These are phyloP conservation scores for Monosporozyma siamensis DNA, from an alignment of 805 yeast species.

Conservation along the genomic window DNA sequence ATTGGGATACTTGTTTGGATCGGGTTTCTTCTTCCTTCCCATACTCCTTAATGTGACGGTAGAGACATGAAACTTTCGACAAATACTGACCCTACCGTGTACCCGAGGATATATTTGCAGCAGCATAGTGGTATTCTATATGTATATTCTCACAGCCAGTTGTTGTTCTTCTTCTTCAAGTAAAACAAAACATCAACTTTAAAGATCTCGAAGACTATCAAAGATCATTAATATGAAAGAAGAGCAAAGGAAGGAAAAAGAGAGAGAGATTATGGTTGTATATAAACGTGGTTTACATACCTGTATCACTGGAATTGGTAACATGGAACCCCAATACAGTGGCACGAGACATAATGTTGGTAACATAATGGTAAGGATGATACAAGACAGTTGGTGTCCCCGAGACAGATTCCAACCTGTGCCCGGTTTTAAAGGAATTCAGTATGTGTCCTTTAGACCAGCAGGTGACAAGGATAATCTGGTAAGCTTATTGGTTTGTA, in stretches of 20 bases:
- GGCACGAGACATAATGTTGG: constrained; percentile 77
- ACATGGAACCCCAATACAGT: constrained; percentile 55
- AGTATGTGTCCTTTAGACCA: constrained; percentile 4
- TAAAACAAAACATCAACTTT: too few relatives aligned
- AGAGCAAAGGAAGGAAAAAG: too few relatives aligned
- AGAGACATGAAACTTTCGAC: not conserved
- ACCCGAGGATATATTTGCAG: too few relatives aligned
- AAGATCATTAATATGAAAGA: too few relatives aligned
- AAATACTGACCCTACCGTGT: not conserved
- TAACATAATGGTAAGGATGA: constrained; percentile 40
- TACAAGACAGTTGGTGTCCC: constrained; percentile 20
- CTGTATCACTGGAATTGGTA: constrained; percentile 44
- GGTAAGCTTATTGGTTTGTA: not conserved
- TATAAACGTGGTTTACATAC: too few relatives aligned
- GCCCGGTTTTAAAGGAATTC: not conserved
- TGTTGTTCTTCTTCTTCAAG: too few relatives aligned
- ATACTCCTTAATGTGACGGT: not conserved
- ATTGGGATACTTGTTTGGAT: not conserved
- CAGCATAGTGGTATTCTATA: too few relatives aligned
- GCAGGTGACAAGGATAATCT: constrained; percentile 9
- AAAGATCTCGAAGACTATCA: too few relatives aligned
- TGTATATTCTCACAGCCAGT: too few relatives aligned
- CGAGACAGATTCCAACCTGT: not conserved
- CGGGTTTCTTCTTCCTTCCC: not conserved
- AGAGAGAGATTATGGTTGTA: too few relatives aligned